A percentile compares a stretch with the other conserved stretches of the same genome.
These are phyloP conservation scores for Pholiota molesta DNA, from an alignment of 768 basidiomycete species.

Conservation along the genomic window DNA sequence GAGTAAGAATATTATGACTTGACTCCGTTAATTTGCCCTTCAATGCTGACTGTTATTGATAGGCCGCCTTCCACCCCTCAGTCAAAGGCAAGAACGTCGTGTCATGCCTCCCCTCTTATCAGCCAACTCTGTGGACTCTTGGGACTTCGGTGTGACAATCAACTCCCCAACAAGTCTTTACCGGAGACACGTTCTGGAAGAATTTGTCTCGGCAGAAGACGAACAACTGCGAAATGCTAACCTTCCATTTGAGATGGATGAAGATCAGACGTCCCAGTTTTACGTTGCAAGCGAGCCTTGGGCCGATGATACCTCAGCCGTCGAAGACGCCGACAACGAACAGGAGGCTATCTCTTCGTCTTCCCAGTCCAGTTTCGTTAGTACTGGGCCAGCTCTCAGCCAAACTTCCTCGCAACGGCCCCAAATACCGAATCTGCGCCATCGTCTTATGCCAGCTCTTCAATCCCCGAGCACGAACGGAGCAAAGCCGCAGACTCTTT, in stretches of 20 bases:
- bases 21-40: background rate
- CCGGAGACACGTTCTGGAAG: conserved; percentile 27
- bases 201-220: conserved; percentile 28
- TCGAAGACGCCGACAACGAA: conserved; percentile 16
- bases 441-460: conserved; percentile 18
- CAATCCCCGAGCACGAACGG: conserved; percentile 11
- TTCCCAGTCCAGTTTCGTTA: conserved; percentile 22
- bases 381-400: conserved; percentile 11
- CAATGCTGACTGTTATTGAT: conserved; percentile 5
- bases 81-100: conserved; percentile 73
- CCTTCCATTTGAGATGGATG: conserved; percentile 40
- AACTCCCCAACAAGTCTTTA: conserved; percentile 38
- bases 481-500: background rate
- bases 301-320: background rate
- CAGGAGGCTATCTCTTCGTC: conserved; percentile 25
- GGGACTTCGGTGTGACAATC: conserved; percentile 71
- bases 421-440: conserved; percentile 17
- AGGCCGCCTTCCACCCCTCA: conserved; percentile 75
- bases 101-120: conserved; percentile 36
- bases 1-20: conserved; percentile 35
- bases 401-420: conserved; percentile 13
- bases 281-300: background rate
- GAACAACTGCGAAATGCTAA: conserved; percentile 21
- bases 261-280: background rate
- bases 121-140: conserved; percentile 68